Evolutionary conservation across 1,139 yeast genomes (phyloP), one percentile per base, ranked within the genome.

Genomic region (Debaryomyces robertsiae): DNA sequence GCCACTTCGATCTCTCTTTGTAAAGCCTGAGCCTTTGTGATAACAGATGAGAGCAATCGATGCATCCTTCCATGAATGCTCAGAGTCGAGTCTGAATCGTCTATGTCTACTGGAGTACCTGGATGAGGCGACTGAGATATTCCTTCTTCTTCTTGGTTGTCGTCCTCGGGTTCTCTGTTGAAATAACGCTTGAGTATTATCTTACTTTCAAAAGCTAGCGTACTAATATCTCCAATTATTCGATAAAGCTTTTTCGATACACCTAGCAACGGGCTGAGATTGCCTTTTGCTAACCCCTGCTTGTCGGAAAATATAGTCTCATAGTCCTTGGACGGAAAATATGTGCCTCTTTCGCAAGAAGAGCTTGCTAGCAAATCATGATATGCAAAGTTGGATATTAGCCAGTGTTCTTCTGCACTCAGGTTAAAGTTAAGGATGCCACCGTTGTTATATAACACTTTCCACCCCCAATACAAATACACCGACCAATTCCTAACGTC

Each of bases 381-480:
- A 55, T 86, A 87, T 1, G 90, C 89, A 62, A 84, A 87, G 58
- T 83, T 85, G n/a, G 89, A 79, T 18, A 84, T 79, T 41, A 87
- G 67, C 86, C 93, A 87, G 46, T 82, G 81, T 46, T 79, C 79
- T 44, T 77, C 81, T 47, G 77, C 79, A 56, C 78, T 79, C 36
- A 67, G 68, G 47, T 72, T 69, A 45, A 70, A 71, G 43, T 74
- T 74, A 48, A 79, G 74, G 32, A 81, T 64, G 0, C 89, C 90
- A 10, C 89, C 90, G 47, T 78, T 73, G 31, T 67, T 58, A 39
- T 67, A 63, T 22, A 84, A 70, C 11, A 84, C 64, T 41, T 74
- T 74, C 42, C 84, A 81, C 2, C 87, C 87, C 73, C 81, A 76
- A 32, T 71, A 70, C 44, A 84, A 62, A 50, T 81, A 78, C 7